phyloP scores from a whole-genome alignment of 768 basidiomycete species.

The Pleurotus djamor region DNA sequence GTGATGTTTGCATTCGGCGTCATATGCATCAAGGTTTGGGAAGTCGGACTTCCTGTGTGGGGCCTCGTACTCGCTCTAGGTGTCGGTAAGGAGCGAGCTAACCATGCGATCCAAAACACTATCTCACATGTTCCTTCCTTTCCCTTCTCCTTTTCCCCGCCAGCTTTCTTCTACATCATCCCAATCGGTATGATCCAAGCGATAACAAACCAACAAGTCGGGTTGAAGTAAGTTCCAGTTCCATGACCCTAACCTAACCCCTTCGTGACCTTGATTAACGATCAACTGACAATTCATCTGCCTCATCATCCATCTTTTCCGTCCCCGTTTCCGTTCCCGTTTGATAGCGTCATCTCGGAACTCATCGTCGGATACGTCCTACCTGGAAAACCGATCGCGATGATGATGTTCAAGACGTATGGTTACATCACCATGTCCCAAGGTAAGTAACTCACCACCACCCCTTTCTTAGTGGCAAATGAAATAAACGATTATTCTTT shows the following conservation, averaged over 20 bases:
- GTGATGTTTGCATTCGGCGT: conserved; percentile 69
- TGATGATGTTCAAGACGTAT: conserved; percentile 87
- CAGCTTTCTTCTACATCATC: conserved; percentile 64
- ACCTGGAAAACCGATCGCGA: conserved; percentile 76
- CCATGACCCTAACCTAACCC: too few relatives aligned
- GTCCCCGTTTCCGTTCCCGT: too few relatives aligned
- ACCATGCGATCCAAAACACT: not conserved
- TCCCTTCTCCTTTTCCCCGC: too few relatives aligned
- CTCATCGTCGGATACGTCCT: conserved; percentile 77
- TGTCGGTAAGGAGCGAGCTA: conserved; percentile 36
- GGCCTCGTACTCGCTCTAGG: conserved; percentile 66
- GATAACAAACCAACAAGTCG: conserved; percentile 49
- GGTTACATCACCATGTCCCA: conserved; percentile 72
- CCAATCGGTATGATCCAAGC: conserved; percentile 80
- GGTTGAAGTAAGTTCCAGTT: conserved; percentile 19
- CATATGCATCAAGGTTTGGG: conserved; percentile 69
- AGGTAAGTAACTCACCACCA: conserved; percentile 17
- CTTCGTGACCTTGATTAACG: too few relatives aligned
- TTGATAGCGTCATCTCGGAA: conserved; percentile 67
- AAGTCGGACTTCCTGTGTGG: conserved; percentile 38
- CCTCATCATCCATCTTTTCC: too few relatives aligned
- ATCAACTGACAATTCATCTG: too few relatives aligned
- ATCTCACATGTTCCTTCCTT: too few relatives aligned
- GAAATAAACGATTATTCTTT: not conserved
- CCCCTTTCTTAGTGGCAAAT: too few relatives aligned